A percentile compares a stretch with the other conserved stretches of the same genome.
Conservation (phyloP, 2,329 filamentous ascomycete genomes). For the Microdochium nivale region DNA sequence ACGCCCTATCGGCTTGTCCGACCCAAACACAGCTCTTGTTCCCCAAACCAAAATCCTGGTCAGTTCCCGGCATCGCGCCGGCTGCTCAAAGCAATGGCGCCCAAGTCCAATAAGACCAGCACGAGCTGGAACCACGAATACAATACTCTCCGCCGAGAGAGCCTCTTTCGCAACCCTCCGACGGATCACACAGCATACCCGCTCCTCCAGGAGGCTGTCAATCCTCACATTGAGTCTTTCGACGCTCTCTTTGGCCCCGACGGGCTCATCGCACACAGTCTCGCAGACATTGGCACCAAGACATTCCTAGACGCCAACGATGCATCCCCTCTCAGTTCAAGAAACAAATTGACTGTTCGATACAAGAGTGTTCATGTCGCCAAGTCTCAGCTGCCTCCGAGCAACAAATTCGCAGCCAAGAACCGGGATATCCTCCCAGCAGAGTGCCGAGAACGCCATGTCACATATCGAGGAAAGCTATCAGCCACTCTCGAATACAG, state of each 20-base stretch:
- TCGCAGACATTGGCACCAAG: slow-evolving; percentile 87
- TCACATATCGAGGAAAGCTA: slow-evolving; percentile 81
- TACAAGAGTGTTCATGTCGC: slow-evolving; percentile 77
- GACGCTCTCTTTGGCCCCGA: slow-evolving; percentile 75
- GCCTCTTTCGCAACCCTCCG: slow-evolving; percentile 83
- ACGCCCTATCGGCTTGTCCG: background rate
- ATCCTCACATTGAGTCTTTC: slow-evolving; percentile 92
- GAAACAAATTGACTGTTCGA: slow-evolving; percentile 70
- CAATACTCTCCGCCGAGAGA: slow-evolving; percentile 76
- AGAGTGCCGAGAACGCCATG: slow-evolving; percentile 90
- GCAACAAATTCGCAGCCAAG: slow-evolving; percentile 70
- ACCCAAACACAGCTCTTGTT: background rate
- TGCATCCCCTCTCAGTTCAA: slow-evolving; percentile 44
- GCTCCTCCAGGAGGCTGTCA: slow-evolving; percentile 72
- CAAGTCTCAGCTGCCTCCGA: slow-evolving; percentile 68
- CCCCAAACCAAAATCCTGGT: background rate
- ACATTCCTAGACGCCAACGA: slow-evolving; percentile 77
- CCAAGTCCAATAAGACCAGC: slow-evolving; percentile 39
- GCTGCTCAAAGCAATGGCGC: slow-evolving; percentile 35
- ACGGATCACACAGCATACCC: slow-evolving; percentile 84
- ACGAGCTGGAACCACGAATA: slow-evolving; percentile 80
- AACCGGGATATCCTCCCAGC: slow-evolving; percentile 83
- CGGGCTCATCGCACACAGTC: slow-evolving; percentile 62
- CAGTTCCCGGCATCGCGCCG: slow-evolving; percentile 1
- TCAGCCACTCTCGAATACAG: slow-evolving; percentile 75